phyloP scores from a whole-genome alignment of 1,139 yeast genomes.

The Yamadazyma spencermartinsiae region DNA sequence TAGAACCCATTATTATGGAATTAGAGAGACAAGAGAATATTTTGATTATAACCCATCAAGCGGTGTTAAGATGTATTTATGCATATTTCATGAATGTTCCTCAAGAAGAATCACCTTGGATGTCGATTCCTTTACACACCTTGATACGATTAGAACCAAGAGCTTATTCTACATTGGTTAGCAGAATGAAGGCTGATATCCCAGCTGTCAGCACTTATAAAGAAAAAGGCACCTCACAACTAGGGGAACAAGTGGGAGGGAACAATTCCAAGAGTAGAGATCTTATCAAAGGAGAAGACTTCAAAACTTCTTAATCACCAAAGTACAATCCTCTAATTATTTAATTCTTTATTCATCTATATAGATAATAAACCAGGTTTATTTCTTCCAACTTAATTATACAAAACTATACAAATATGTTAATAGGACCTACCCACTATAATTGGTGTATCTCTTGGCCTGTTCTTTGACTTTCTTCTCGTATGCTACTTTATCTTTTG shows the following conservation, averaged over 20 bases:
- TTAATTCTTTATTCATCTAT: no score
- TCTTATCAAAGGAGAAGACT: constrained; percentile 28
- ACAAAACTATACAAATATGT: no score
- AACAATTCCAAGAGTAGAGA: constrained; percentile 40
- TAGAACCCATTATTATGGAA: constrained; percentile 98
- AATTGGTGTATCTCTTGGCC: constrained; percentile 62
- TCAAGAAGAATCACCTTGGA: constrained; percentile 97
- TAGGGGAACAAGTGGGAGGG: constrained; percentile 54
- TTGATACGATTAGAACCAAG: constrained; percentile 90
- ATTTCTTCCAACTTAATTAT: no score
- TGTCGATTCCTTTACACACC: constrained; percentile 97
- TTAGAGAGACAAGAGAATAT: constrained; percentile 95
- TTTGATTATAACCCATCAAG: constrained; percentile 95
- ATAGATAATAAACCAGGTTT: no score
- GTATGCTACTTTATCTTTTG: constrained; percentile 65
- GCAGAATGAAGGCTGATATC: constrained; percentile 88
- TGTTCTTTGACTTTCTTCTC: constrained; percentile 80
- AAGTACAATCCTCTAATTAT: no score
- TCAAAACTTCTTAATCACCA: no score
- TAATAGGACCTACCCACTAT: constrained; percentile 4
- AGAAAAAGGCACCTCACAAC: constrained; percentile 84
- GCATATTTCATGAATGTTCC: constrained; percentile 99
- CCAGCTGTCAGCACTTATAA: constrained; percentile 98
- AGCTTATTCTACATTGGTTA: constrained; percentile 86
- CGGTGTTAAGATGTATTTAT: constrained; percentile 91